Percentiles rank a stretch among this genome's conserved stretches.
Evolutionary conservation across 257 asterid species (phyloP).

Genomic region (Plantago elongata): DNA sequence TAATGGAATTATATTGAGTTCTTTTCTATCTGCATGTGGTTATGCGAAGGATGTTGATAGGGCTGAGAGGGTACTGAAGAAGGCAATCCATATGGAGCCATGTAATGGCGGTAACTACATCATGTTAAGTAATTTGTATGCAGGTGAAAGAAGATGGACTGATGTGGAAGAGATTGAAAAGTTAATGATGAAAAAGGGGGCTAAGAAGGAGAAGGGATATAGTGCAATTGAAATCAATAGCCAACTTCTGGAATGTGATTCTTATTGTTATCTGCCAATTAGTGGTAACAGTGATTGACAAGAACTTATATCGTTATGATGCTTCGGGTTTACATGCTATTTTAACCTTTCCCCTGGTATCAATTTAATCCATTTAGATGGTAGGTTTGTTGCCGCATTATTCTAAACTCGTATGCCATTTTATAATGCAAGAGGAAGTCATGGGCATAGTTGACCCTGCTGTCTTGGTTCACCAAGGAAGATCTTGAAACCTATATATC

Average conservation of each 20-base stretch:
- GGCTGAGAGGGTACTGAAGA: conserved; percentile 66
- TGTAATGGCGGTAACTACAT: conserved; percentile 73
- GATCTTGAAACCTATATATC: too few species aligned
- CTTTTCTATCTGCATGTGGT: conserved; percentile 77
- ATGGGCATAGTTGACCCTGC: too few species aligned
- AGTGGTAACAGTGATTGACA: too few species aligned
- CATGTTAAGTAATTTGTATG: conserved; percentile 84
- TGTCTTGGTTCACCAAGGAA: too few species aligned
- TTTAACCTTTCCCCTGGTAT: too few species aligned
- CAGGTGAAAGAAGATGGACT: conserved; percentile 79
- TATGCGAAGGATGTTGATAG: conserved; percentile 67
- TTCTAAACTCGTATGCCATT: too few species aligned
- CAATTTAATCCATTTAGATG: too few species aligned
- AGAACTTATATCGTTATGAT: too few species aligned
- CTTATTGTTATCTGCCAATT: too few species aligned
- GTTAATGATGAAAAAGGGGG: conserved; percentile 64
- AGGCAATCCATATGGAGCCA: conserved; percentile 70
- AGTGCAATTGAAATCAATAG: conserved; percentile 67
- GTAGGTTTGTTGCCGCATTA: too few species aligned
- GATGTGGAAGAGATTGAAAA: conserved; percentile 68
- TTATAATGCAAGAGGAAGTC: too few species aligned
- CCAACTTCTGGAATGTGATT: conserved; percentile 52
- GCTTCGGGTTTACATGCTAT: too few species aligned
- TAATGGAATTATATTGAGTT: conserved; percentile 80
- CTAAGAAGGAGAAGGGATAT: conserved; percentile 77